phyloP scores from a whole-genome alignment of 257 asterid species.

The Mentha longifolia region DNA sequence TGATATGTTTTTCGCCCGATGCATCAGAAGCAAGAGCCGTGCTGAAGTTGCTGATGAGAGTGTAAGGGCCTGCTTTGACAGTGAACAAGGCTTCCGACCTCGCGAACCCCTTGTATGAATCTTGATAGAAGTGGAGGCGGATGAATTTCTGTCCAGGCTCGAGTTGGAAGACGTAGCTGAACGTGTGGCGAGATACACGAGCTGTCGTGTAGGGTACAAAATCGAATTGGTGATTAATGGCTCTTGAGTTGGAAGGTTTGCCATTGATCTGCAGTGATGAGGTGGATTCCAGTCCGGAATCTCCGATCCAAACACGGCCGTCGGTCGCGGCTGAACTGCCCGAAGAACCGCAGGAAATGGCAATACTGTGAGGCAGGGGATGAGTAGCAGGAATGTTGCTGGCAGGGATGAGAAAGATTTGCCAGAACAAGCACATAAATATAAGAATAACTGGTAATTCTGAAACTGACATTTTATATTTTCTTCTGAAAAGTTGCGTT shows the following conservation, averaged over 20 bases:
- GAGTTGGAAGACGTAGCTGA: conserved; percentile 39
- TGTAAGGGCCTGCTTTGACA: conserved; percentile 48
- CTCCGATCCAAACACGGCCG: conserved; percentile 63
- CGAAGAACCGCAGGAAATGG: conserved; percentile 64
- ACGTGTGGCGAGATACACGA: conserved; percentile 40
- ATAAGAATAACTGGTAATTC: conserved; percentile 23
- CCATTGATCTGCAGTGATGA: conserved; percentile 45
- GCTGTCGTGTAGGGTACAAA: conserved; percentile 44
- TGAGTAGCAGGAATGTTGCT: conserved; percentile 16
- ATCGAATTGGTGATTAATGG: conserved; percentile 31
- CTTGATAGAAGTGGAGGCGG: conserved; percentile 53
- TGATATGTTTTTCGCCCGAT: conserved; percentile 31
- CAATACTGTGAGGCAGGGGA: conserved; percentile 34
- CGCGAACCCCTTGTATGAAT: conserved; percentile 40
- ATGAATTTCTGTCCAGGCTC: conserved; percentile 49
- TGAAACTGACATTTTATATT: conserved; percentile 20
- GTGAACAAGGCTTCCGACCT: conserved; percentile 43
- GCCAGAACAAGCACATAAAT: conserved; percentile 30
- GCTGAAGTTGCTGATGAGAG: conserved; percentile 52
- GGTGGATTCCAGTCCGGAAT: conserved; percentile 35
- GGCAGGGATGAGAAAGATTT: conserved; percentile 31
- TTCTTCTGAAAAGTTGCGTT: neutral
- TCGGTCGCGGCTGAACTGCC: conserved; percentile 41
- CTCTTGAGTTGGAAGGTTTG: conserved; percentile 46
- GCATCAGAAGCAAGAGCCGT: conserved; percentile 24